A percentile compares a stretch with the other conserved stretches of the same genome.
phyloP scores from a whole-genome alignment of 2,329 filamentous ascomycete species.

The Escovopsis sp. region DNA sequence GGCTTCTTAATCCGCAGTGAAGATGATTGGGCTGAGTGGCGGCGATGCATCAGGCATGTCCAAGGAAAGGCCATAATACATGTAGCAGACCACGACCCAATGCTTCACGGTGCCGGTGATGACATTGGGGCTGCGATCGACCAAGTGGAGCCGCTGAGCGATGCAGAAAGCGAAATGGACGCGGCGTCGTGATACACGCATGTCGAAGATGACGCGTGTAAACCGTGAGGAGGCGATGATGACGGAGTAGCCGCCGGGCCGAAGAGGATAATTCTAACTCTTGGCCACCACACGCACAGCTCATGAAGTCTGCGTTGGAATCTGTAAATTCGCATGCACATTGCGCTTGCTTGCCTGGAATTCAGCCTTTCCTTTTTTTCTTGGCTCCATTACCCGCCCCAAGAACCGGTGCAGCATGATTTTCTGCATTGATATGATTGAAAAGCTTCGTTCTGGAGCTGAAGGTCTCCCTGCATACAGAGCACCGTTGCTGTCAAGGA shows the following conservation, averaged over 20 bases:
- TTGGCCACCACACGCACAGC: neutral
- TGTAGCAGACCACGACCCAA: constrained; percentile 57
- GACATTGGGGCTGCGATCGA: constrained; percentile 66
- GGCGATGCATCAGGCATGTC: constrained; percentile 55
- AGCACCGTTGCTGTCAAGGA: constrained; percentile 23
- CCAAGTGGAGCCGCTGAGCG: constrained; percentile 78
- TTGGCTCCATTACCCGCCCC: constrained; percentile 5
- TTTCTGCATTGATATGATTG: constrained; percentile 50
- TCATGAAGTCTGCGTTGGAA: neutral
- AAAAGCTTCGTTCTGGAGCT: constrained; percentile 58
- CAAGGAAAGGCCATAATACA: constrained; percentile 78
- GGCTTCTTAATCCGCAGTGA: constrained; percentile 77
- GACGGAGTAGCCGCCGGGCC: neutral
- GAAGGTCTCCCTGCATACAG: constrained; percentile 30
- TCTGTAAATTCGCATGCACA: neutral
- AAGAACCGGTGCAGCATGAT: constrained; percentile 43
- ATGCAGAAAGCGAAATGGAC: constrained; percentile 33
- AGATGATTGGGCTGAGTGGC: constrained; percentile 75
- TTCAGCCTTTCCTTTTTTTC: constrained; percentile 22
- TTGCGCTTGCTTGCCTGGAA: neutral
- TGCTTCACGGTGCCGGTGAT: constrained; percentile 31
- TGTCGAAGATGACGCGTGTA: neutral
- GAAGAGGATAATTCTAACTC: neutral
- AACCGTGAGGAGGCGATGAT: neutral
- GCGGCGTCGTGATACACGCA: constrained; percentile 11